phyloP scores from a whole-genome alignment of 345 rosid species.

The Melaleuca quinquenervia region DNA sequence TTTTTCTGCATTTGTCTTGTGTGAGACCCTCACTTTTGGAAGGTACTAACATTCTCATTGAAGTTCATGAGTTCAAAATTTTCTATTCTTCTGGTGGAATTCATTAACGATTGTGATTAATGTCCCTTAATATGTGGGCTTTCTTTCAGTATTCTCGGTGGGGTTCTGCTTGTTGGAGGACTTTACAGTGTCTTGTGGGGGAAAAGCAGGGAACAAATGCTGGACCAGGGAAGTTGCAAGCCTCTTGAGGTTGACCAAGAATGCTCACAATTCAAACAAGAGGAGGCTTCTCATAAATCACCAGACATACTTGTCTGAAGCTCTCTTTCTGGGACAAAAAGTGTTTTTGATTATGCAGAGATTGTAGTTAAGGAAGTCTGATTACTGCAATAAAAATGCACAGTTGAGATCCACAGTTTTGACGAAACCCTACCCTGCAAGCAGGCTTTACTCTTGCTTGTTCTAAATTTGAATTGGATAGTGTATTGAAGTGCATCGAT shows the following conservation, averaged over 20 bases:
- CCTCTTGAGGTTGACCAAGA: not conserved
- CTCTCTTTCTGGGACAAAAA: not conserved
- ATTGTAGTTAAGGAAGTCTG: not conserved
- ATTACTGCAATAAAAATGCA: not conserved
- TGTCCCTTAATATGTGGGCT: not conserved
- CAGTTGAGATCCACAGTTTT: not conserved
- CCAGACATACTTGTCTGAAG: not conserved
- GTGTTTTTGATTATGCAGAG: not conserved
- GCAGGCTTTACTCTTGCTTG: not conserved
- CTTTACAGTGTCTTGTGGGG: constrained; percentile 87
- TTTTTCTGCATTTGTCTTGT: constrained; percentile 47
- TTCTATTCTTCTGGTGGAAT: not conserved
- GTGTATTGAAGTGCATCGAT: not conserved
- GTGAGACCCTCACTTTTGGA: constrained; percentile 60
- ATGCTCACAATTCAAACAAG: not conserved
- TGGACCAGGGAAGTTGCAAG: not conserved
- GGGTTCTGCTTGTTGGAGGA: constrained; percentile 55
- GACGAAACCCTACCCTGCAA: not conserved
- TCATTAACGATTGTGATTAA: not conserved
- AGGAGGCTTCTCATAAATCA: not conserved
- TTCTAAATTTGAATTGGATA: not conserved
- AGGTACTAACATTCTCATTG: constrained; percentile 24
- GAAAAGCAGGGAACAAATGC: constrained; percentile 44
- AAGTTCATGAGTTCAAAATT: not conserved
- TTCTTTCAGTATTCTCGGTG: constrained; percentile 57